Percentiles rank a stretch among this genome's conserved stretches.
These are phyloP conservation scores for Penicillium canariense DNA, from an alignment of 495 filamentous ascomycete genomes.

Conservation along the genomic window DNA sequence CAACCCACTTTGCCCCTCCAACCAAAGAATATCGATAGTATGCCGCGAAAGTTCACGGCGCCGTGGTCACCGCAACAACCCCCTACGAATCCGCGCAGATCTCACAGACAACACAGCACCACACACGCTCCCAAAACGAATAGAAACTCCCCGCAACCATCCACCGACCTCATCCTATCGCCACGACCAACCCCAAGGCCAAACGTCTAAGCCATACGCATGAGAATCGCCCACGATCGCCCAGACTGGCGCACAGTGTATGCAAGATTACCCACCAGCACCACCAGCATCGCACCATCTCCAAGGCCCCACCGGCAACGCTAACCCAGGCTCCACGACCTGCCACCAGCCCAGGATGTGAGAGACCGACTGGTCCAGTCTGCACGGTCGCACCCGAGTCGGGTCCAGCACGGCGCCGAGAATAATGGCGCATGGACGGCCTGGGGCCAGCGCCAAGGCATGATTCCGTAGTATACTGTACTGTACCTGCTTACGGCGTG, in stretches of 20 bases:
- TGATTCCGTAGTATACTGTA: not conserved
- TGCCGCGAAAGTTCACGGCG: not conserved
- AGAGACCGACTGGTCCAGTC: conserved; percentile 23
- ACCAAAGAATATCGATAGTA: not conserved
- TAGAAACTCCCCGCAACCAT: not conserved
- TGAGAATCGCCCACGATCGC: not conserved
- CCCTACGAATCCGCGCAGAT: not conserved
- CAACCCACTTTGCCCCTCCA: conserved; percentile 3
- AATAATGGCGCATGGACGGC: conserved; percentile 18
- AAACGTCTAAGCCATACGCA: not conserved
- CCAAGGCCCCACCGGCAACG: not conserved
- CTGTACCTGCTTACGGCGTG: not conserved
- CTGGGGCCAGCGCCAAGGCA: not conserved
- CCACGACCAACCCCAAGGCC: not conserved
- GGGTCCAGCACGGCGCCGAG: conserved; percentile 19
- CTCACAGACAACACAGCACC: not conserved
- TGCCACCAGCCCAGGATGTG: conserved; percentile 13
- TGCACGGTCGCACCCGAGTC: conserved; percentile 29
- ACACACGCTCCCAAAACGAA: conserved; percentile 1
- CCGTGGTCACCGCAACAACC: conserved; percentile 10
- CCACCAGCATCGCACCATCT: too few relatives aligned
- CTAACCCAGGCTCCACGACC: not conserved
- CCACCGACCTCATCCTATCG: not conserved
- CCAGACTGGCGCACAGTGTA: not conserved
- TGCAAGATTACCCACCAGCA: not conserved